Conservation (phyloP, 2,329 filamentous ascomycete species). For the Xylaria sp. region DNA sequence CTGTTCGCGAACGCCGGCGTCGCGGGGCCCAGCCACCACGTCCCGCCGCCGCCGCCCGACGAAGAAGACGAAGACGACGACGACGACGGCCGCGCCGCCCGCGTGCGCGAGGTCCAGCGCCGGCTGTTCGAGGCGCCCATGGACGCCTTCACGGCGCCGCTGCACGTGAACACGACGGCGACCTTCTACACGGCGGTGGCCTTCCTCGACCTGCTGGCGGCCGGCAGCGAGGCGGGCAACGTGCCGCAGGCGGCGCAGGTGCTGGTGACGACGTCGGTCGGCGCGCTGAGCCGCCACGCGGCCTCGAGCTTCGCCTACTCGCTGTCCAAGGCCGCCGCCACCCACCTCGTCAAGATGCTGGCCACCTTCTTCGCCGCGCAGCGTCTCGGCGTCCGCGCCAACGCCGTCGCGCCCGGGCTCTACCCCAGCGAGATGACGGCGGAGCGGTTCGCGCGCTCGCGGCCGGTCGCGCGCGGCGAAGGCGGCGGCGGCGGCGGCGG, state of each 20-base stretch:
- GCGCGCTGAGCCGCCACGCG: constrained; percentile 60
- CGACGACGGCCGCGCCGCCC: not conserved
- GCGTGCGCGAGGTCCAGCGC: not conserved
- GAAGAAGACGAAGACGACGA: no score
- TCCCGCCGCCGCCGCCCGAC: no score
- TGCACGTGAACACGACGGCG: constrained; percentile 61
- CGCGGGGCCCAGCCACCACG: constrained; percentile 16
- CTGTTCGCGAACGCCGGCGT: constrained; percentile 63
- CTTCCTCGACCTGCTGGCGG: constrained; percentile 62
- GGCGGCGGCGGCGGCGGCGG: no score
- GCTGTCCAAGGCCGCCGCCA: constrained; percentile 65
- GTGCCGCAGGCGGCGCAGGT: constrained; percentile 47
- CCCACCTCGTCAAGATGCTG: constrained; percentile 68
- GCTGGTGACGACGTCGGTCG: constrained; percentile 67
- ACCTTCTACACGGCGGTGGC: constrained; percentile 66
- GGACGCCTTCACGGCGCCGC: constrained; percentile 60
- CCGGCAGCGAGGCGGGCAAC: constrained; percentile 56
- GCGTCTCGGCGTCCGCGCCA: constrained; percentile 43
- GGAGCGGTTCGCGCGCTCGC: no score
- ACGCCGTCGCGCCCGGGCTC: constrained; percentile 36
- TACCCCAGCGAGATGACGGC: constrained; percentile 52
- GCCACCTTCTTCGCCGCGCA: constrained; percentile 61
- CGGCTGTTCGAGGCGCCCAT: constrained; percentile 30
- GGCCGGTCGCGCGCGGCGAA: no score
- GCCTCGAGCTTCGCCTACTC: constrained; percentile 69